Evolutionary conservation across 768 basidiomycete genomes (phyloP), one percentile per base, ranked within the genome.

Genomic region (Ramaria rubella): DNA sequence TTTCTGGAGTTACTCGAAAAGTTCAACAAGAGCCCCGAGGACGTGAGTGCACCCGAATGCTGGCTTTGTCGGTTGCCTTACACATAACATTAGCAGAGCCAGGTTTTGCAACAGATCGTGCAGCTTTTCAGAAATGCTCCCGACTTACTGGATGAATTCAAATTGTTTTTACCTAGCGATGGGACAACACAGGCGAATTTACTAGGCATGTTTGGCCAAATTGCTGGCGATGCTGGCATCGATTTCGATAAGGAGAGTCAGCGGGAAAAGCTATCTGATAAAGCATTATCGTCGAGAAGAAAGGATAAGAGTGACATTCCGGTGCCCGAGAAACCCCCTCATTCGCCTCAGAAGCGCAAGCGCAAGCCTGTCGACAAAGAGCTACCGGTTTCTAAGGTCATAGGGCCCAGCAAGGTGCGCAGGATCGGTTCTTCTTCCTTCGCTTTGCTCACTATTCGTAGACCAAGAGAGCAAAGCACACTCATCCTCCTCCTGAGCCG

Each of bases 1-100:
- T 92, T 92, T 64, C 70, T 91, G 24, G 86, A 87, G 62, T 85
- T 91, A 52, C 71, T 93, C 2, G 81, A 83, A 7, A 73, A 23
- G 24, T 56, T 56, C 29, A 56, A 56, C 26, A 45, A 31, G n/a
- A 56, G 33, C 21, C 55, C 55, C 8, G 55, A 56, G 43, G 55
- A 56, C 15, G 55, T 56, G 34, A 49, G 55, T 56, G 14, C 11
- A 12, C 26, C 24, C 7, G 31, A n/a, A 14, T 5, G 9, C 14
- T 6, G 4, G 27, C 27, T 15, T n/a, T 34, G 27, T 21, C 27
- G n/a, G 34, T 44, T 29, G 21, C 29, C 34, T 38, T 9, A 55
- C 21, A 19, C 19, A 30, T 8, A 15, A 50, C 19, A 50, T 38
- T 42, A 61, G 3, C 60, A 86, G 82, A 79, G 79, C 45, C 86